Evolutionary conservation across 75 land plant genomes (phyloP).

Genomic region (Selaginella tamariscina): DNA sequence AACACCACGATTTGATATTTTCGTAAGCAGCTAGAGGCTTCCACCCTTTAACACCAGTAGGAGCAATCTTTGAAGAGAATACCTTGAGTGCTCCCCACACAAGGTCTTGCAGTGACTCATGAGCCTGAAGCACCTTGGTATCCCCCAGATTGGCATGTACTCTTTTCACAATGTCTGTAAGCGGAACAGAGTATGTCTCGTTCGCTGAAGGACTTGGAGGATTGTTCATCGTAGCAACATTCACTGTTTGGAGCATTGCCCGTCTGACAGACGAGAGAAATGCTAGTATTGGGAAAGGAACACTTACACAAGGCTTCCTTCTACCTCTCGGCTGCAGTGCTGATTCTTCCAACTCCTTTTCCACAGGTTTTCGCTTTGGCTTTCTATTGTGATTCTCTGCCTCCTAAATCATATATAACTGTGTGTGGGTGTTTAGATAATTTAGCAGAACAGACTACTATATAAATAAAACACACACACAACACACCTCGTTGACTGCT

Average conservation of each 20-base stretch:
- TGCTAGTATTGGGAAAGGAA: conserved; percentile 82
- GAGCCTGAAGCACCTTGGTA: conserved; percentile 71
- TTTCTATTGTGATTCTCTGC: conserved; percentile 15
- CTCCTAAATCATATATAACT: no score
- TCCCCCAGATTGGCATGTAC: conserved; percentile 85
- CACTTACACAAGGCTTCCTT: conserved; percentile 20
- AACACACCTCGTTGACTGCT: not conserved
- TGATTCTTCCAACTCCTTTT: conserved; percentile 13
- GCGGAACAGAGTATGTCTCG: conserved; percentile 50
- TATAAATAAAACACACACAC: no score
- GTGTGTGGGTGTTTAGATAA: no score
- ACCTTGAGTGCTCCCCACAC: conserved; percentile 81
- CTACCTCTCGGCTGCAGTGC: not conserved
- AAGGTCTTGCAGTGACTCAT: conserved; percentile 83
- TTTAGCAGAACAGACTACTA: no score
- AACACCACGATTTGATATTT: conserved; percentile 67
- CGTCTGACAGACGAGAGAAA: conserved; percentile 74
- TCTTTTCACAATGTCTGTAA: conserved; percentile 61
- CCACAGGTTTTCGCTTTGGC: conserved; percentile 20
- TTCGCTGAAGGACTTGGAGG: no score
- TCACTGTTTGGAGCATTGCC: conserved; percentile 38
- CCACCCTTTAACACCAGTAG: conserved; percentile 91
- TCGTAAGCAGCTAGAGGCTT: conserved; percentile 65
- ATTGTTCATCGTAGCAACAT: not conserved
- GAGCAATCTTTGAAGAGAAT: conserved; percentile 66